phyloP scores from a whole-genome alignment of 208 protist genomes.

The Herpetomonas samuelpessoai region DNA sequence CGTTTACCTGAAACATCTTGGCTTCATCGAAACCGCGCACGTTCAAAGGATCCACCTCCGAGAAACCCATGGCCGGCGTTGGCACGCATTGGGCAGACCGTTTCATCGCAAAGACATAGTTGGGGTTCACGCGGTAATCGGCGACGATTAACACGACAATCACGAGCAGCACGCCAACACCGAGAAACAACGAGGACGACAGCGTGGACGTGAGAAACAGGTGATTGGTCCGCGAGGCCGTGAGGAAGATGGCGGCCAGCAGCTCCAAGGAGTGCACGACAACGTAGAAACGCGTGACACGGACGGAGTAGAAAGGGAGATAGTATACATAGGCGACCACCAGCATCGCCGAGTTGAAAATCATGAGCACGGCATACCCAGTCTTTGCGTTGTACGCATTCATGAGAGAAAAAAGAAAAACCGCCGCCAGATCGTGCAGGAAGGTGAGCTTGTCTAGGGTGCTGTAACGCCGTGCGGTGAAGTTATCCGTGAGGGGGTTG shows the following conservation, averaged over 20 bases:
- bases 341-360: slow-evolving; percentile 6
- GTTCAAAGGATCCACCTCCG: background rate
- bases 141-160: slow-evolving; percentile 6
- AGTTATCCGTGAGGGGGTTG: slow-evolving; percentile 9
- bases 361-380: slow-evolving; percentile 10
- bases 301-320: slow-evolving; percentile 12
- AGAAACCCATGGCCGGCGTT: background rate
- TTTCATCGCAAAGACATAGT: slow-evolving; percentile 6
- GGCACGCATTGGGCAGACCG: background rate
- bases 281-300: slow-evolving; percentile 13
- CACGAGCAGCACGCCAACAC: slow-evolving; percentile 2
- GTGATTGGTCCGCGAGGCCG: slow-evolving; percentile 1
- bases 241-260: slow-evolving; percentile 5
- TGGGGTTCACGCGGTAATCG: slow-evolving; percentile 18
- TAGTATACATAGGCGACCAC: slow-evolving; percentile 10
- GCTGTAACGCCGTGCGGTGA: slow-evolving; percentile 8
- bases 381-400: slow-evolving; percentile 1
- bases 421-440: slow-evolving; percentile 9
- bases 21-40: background rate
- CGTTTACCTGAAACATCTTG: background rate
- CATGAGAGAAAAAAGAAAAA: slow-evolving; percentile 12
- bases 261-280: slow-evolving; percentile 12
- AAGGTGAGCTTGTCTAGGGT: slow-evolving; percentile 14
- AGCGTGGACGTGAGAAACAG: background rate
- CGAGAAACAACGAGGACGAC: slow-evolving; percentile 9